Evolutionary conservation across 495 filamentous ascomycete species (phyloP), one percentile per base, ranked within the genome.

Genomic region (Pyrenula massariospora): DNA sequence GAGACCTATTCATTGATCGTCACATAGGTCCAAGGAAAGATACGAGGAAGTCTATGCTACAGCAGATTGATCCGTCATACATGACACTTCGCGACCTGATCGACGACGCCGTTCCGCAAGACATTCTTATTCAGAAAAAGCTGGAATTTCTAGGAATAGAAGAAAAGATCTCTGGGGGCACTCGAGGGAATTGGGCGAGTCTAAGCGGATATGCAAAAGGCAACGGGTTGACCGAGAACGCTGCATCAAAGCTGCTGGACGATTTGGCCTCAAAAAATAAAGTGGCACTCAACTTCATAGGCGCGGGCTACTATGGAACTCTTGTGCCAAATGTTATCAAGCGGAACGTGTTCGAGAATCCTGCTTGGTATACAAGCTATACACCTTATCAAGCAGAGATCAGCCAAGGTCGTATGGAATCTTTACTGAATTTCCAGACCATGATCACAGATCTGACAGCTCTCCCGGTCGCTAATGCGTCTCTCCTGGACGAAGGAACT

Each of bases 371-470:
- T 70, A 98, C 93, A 48, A 96, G 91, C 68, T 98, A 98, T 66
- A 97, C 93, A 0, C 93, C 93, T 23, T 98, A 98, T 69, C 93
- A 98, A 68, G 91, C 93, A 1, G 93, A 98, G 72, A 97, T 98
- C 75, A 95, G 89, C 64, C 93, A 98, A 70, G 93, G 87, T 25
- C 86, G 89, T 48, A 71, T 95, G 60, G 94, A 97, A 75, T 95
- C 91, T 5, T 74, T 98, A 48, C 75, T 98, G 50, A 98, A 98
- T 74, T 98, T 95, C 71, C 93, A 98, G 78, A 98, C 93, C 12
- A 68, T 98, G 71, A 87, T 95, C 3, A 83, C 87, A 5, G 93
- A 98, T 65, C 75, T 98, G 51, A 98, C 93, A 0, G 89, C 79
- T 8, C 79, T 98, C 25, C 81, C 89, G 12, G 90, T 98, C 62